phyloP scores from a whole-genome alignment of 2,329 filamentous ascomycete species.

The Aspergillus hortae region DNA sequence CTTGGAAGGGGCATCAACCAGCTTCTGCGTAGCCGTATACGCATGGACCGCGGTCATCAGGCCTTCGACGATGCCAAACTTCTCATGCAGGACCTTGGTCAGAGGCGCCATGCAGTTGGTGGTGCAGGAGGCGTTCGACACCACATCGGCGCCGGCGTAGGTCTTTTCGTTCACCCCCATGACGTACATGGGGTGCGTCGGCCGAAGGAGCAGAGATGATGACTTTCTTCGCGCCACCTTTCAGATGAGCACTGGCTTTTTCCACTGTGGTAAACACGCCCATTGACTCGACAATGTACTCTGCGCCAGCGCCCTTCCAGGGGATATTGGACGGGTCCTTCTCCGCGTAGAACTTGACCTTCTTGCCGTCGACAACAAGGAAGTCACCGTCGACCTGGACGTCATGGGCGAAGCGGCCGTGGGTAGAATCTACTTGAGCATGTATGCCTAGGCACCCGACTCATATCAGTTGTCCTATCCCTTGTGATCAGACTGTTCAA shows the following conservation, averaged over 20 bases:
- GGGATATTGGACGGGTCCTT: conserved; percentile 84
- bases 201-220: conserved; percentile 58
- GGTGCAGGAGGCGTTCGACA: conserved; percentile 99
- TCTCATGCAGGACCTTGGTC: conserved; percentile 98
- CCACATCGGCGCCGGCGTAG: conserved; percentile 86
- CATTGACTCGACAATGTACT: conserved; percentile 96
- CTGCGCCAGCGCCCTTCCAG: conserved; percentile 78
- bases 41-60: conserved; percentile 99
- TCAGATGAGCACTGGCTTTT: conserved; percentile 90
- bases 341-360: conserved; percentile 90
- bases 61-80: conserved; percentile 95
- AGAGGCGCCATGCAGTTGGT: conserved; percentile 99
- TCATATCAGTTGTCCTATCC: not conserved
- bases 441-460: conserved; percentile 69
- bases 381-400: conserved; percentile 69
- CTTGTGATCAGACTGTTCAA: not conserved
- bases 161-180: conserved; percentile 97
- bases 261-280: conserved; percentile 99
- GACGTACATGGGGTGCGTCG: conserved; percentile 99
- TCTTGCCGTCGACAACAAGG: conserved; percentile 91
- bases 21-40: conserved; percentile 99
- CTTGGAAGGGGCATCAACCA: conserved; percentile 91
- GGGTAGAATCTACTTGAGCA: conserved; percentile 99
- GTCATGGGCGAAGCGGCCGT: conserved; percentile 84
- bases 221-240: conserved; percentile 97